Base-by-base conservation (phyloP, 306 rosid species). In the Cicer arietinum region DNA sequence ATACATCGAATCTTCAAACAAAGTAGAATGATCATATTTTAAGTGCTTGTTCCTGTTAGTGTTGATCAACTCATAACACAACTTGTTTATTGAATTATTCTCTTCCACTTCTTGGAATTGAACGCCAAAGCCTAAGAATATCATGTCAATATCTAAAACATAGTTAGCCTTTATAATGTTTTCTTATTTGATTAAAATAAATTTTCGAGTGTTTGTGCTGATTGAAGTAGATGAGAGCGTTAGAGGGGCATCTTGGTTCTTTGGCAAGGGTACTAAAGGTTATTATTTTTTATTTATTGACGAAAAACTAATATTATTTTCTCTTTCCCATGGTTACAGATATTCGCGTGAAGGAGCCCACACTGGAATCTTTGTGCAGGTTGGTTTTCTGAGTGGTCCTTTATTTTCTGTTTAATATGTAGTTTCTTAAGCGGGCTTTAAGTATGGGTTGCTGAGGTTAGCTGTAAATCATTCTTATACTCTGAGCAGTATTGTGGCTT, bases 311-410 rank as follows among this genome's bases (percentile, higher is more conserved):
- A 76, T 67, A 25, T 53, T 35, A 39, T 63, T 66, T 71, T 63
- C 25, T 71, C 58, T 70, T 75, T 71, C 16, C 37, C 52, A 11
- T 75, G 53, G 58, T 61, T 71, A 57, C 88, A 94, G 97, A 94
- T 82, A 94, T 94, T 80, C 91, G 97, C 0, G 98, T 91, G 76
- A 91, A 94, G 87, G 98, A 94, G 81, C 98, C 98, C 7, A 62
- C 97, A 0, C 81, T 93, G 9, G 98, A 93, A 80, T 89, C 97
- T 14, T 67, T 93, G 76, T 87, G 92, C 89, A 89, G 97, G 98
- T 91, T 65, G 56, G 86, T 77, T 66, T 73, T 25, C 73, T 78
- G 63, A 43, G 17, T 71, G 57, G 59, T 73, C 22, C 7, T 46
- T 53, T 59, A 35, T 30, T n/a, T 18, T 14, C 50, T n/a, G 39